Percentiles rank a stretch among this genome's conserved stretches.
Conservation (phyloP, 805 yeast genomes). For the Pachysolen tannophilus region DNA sequence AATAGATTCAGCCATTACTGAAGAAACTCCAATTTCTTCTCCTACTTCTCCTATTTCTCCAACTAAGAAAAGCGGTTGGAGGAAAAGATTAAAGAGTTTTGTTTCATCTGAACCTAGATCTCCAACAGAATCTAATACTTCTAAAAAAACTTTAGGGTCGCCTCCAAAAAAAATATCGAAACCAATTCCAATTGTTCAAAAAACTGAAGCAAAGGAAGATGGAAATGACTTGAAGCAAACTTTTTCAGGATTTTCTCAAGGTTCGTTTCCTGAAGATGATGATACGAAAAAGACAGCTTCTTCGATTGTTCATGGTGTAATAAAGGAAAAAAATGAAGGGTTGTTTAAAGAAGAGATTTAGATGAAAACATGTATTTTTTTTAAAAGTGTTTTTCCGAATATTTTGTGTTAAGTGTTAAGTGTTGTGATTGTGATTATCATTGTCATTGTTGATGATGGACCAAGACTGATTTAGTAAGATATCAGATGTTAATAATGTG, state of each 20-base stretch:
- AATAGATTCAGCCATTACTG: background rate
- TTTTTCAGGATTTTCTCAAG: slow-evolving; percentile 39
- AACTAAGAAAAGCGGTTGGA: slow-evolving; percentile 5
- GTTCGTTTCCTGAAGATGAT: slow-evolving; percentile 25
- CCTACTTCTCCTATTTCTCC: background rate
- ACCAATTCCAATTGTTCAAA: background rate
- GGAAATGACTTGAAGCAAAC: slow-evolving; percentile 21
- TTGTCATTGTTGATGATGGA: no score
- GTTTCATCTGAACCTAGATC: background rate
- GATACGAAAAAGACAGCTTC: background rate
- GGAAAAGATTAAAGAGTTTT: slow-evolving; percentile 3
- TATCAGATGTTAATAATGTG: no score
- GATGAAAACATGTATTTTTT: no score
- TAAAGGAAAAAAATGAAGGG: slow-evolving; percentile 3
- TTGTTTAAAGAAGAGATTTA: slow-evolving; percentile 10
- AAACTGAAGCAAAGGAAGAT: slow-evolving; percentile 2
- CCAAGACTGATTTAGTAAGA: no score
- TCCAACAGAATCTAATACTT: no score
- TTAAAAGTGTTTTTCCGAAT: no score
- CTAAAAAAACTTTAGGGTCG: no score
- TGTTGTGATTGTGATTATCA: no score
- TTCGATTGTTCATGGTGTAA: background rate
- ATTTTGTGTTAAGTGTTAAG: no score
- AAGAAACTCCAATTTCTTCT: background rate
- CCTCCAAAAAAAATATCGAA: slow-evolving; percentile 1